Evolutionary conservation across 148 eudicot genomes (phyloP), one percentile per base, ranked within the genome.

Genomic region (Persicaria tinctoria): DNA sequence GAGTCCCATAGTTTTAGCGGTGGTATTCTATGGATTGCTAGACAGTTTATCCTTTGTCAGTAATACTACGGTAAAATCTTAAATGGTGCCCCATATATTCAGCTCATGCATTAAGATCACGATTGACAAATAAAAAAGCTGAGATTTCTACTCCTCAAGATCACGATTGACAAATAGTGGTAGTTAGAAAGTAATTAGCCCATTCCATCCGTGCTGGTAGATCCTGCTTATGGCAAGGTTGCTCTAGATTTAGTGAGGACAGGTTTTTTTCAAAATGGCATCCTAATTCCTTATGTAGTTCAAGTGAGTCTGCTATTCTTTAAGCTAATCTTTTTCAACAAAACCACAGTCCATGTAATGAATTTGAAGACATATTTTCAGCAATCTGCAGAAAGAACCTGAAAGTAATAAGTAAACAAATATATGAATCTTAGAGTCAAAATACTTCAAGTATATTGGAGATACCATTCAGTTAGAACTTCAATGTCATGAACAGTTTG

Each of bases 401-500:
- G 8, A 66, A 38, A 44, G 18, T 12, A 14, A 17, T 13, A 41
- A 41, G 4, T 38, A 66, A 66, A 27, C 16, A 41, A 13, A 0
- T 66, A 14, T 13, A 5, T 66, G n/a, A 18, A 66, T 66, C 48
- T 38, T 44, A 8, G 41, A 66, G 70, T 44, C 5, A 66, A 41
- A 47, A 17, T 41, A 13, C 70, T 66, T 66, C 47, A 38, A 66
- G 48, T 13, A 38, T 66, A 66, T 38, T 41, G 17, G 70, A 66
- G n/a, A 80, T 76, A 96, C 99, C 99, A 96, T 83, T 96, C 97
- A 41, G 97, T 92, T 79, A 96, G 85, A 64, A 96, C 97, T 63
- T 90, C 97, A 79, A 92, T 86, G 78, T 92, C 97, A 80, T 96
- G 97, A 80, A 96, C 99, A 76, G 99, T 96, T 76, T 96, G 99